Evolutionary conservation across 2,329 filamentous ascomycete species (phyloP).

Genomic region (Hawksworthiomyces lignivorus): DNA sequence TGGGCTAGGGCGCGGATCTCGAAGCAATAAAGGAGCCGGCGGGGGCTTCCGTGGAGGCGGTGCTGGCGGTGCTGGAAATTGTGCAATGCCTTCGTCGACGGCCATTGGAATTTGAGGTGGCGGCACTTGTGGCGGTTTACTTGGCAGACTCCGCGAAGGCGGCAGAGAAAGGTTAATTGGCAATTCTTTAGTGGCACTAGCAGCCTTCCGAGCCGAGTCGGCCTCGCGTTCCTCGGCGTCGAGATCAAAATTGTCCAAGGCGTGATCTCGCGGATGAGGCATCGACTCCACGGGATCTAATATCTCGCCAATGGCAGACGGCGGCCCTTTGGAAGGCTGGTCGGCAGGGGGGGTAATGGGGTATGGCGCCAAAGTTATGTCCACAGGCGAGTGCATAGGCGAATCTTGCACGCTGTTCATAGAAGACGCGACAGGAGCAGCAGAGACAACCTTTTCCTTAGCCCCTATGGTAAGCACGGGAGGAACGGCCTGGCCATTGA

Average conservation of each 20-base stretch:
- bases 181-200: slow-evolving; percentile 38
- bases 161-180: slow-evolving; percentile 45
- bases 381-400: slow-evolving; percentile 44
- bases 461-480: not conserved
- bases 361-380: slow-evolving; percentile 53
- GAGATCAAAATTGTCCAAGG: slow-evolving; percentile 47
- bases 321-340: slow-evolving; percentile 27
- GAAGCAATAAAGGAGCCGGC: slow-evolving; percentile 74
- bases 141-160: slow-evolving; percentile 48
- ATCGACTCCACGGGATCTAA: slow-evolving; percentile 51
- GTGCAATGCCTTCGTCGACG: slow-evolving; percentile 36
- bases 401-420: slow-evolving; percentile 6
- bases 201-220: slow-evolving; percentile 37
- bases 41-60: slow-evolving; percentile 71
- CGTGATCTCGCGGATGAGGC: slow-evolving; percentile 54
- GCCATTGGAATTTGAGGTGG: slow-evolving; percentile 44
- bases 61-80: slow-evolving; percentile 46
- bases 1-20: slow-evolving; percentile 29
- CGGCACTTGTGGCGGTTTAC: slow-evolving; percentile 42
- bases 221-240: slow-evolving; percentile 44
- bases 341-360: slow-evolving; percentile 58
- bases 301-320: slow-evolving; percentile 41
- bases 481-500: not conserved
- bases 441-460: not conserved
- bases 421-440: not conserved